Base-by-base conservation (phyloP, 2,329 filamentous ascomycete species). In the Ascosphaera acerosa region DNA sequence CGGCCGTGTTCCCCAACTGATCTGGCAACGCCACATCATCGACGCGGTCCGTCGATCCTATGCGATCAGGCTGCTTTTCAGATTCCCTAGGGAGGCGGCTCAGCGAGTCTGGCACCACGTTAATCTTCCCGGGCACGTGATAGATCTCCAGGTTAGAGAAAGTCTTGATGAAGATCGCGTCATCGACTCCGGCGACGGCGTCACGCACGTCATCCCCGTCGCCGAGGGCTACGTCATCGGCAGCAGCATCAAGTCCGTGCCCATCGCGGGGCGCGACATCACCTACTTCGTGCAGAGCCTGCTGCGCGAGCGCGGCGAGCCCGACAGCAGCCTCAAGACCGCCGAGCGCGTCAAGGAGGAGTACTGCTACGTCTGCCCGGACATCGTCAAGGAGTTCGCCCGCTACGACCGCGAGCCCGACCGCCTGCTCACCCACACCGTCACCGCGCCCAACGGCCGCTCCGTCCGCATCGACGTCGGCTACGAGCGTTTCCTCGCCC, bases 211-310 rank as follows among this genome's bases (percentile, higher is more conserved):
- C 43, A 97, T 97, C 43, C 87, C 87, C 26, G 87, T 97, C 30
- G 87, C 87, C 14, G 87, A 97, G 57, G 87, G 87, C 38, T 97
- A 97, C 54, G 87, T 97, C 41, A 97, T 97, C 51, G 87, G 84
- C 27, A 94, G 84, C 17, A 92, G 84, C 14, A 97, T 97, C 60
- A 97, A 97, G 61, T 92, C 82, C 37, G 91, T 97, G 42, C 87
- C 89, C 4, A 91, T 97, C 45, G 87, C 87, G 33, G 87, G 87
- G 47, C 76, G 87, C 54, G 89, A 97, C 51, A 90, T 97, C 44
- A 97, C 87, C 46, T 92, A 94, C 55, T 97, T 97, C 48, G 84
- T 97, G 32, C 87, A 97, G 55, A 90, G 77, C 38, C 65, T 97
- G 36, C 71, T 97, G 31, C 75, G 87, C 57, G 87, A 97, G 55